Evolutionary conservation across 2,329 filamentous ascomycete genomes (phyloP).

Genomic region (Tolypocladium album): DNA sequence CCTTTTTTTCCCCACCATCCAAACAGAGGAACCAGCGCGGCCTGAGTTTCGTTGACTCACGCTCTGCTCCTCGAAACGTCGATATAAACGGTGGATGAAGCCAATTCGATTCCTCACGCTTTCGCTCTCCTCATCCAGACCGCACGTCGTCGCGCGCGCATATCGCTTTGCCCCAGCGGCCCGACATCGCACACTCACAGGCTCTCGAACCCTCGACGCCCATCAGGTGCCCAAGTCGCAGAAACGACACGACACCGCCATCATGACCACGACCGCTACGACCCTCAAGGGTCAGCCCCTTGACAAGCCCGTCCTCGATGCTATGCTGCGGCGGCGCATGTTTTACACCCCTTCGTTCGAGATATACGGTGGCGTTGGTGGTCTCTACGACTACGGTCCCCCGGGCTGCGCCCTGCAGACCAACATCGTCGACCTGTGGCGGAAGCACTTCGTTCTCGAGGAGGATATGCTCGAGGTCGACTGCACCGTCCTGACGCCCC

Average conservation of each 20-base stretch:
- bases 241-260: constrained; percentile 9
- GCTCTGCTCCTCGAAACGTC: constrained; percentile 8
- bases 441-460: constrained; percentile 85
- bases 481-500: constrained; percentile 86
- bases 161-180: constrained; percentile 8
- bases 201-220: constrained; percentile 17
- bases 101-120: constrained; percentile 10
- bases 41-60: constrained; percentile 15
- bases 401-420: constrained; percentile 78
- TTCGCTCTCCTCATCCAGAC: constrained; percentile 3
- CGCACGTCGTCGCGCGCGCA: constrained; percentile 3
- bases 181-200: constrained; percentile 16
- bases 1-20: background rate
- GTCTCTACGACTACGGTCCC: constrained; percentile 89
- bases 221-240: constrained; percentile 16
- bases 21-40: constrained; percentile 7
- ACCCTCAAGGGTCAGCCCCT: constrained; percentile 86
- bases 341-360: constrained; percentile 97
- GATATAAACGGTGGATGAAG: constrained; percentile 15
- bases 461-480: constrained; percentile 95
- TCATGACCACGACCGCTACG: constrained; percentile 46
- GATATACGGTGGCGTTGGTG: constrained; percentile 82
- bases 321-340: constrained; percentile 74
- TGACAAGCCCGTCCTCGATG: constrained; percentile 72
- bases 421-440: constrained; percentile 81